phyloP scores from a whole-genome alignment of 2,329 filamentous ascomycete genomes.

The Fusarium illudens region DNA sequence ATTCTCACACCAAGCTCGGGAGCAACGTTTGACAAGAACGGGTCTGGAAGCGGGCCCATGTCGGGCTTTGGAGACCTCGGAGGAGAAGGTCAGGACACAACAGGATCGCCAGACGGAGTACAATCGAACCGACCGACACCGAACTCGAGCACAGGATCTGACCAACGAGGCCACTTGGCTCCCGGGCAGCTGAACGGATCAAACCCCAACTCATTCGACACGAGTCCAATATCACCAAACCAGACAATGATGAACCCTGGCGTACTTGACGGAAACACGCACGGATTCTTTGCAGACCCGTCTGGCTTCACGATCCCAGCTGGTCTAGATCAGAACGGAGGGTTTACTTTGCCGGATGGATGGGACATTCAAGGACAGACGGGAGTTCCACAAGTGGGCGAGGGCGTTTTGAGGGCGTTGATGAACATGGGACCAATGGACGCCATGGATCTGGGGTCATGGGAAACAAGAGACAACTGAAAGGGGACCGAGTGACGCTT shows the following conservation, averaged over 20 bases:
- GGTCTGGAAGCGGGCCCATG: constrained; percentile 40
- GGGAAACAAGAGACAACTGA: constrained; percentile 52
- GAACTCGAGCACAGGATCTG: constrained; percentile 59
- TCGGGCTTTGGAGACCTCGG: constrained; percentile 54
- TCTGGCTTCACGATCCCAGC: constrained; percentile 48
- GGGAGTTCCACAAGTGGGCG: constrained; percentile 63
- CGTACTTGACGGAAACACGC: constrained; percentile 48
- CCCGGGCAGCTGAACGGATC: constrained; percentile 50
- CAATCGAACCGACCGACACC: constrained; percentile 66
- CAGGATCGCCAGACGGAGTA: constrained; percentile 58
- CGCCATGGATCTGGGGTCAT: constrained; percentile 63
- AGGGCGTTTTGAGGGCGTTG: constrained; percentile 64
- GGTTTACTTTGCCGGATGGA: constrained; percentile 54
- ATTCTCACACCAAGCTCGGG: constrained; percentile 48
- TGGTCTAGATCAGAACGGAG: constrained; percentile 37
- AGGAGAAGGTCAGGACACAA: constrained; percentile 57
- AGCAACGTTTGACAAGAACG: constrained; percentile 47
- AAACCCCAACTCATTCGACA: constrained; percentile 58
- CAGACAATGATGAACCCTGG: constrained; percentile 51
- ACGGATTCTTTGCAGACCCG: constrained; percentile 52
- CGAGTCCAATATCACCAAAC: constrained; percentile 59
- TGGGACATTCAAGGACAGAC: constrained; percentile 57
- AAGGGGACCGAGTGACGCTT: constrained; percentile 2
- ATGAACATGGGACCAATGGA: constrained; percentile 69
- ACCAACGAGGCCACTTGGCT: constrained; percentile 41